phyloP scores from a whole-genome alignment of 2,329 filamentous ascomycete genomes.

The Penicillium sp. region DNA sequence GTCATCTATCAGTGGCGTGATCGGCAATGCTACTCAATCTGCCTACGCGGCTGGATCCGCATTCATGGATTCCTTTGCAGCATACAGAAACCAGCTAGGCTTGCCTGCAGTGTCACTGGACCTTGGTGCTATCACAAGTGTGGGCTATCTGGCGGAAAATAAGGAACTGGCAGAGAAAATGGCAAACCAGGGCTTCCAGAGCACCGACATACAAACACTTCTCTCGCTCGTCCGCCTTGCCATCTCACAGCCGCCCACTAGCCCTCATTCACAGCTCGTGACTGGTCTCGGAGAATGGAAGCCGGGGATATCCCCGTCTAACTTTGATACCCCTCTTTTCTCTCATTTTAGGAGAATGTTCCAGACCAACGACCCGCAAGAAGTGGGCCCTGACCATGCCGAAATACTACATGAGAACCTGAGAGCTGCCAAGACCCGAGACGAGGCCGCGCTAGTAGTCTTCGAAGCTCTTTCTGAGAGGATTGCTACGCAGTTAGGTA shows the following conservation, averaged over 20 bases:
- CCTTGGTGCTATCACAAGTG: conserved; percentile 35
- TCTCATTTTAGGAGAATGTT: conserved; percentile 28
- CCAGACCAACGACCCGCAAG: not conserved
- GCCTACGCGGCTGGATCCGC: conserved; percentile 46
- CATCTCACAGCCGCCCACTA: conserved; percentile 10
- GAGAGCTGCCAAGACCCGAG: conserved; percentile 11
- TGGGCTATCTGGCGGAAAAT: conserved; percentile 32
- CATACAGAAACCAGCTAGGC: conserved; percentile 31
- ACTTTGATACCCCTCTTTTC: conserved; percentile 32
- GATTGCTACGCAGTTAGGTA: conserved; percentile 26
- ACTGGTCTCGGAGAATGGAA: conserved; percentile 32
- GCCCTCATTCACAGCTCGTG: conserved; percentile 23
- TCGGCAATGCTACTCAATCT: conserved; percentile 52
- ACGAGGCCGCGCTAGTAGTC: conserved; percentile 25
- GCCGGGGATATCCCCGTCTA: conserved; percentile 24
- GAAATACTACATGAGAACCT: conserved; percentile 21
- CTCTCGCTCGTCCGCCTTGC: conserved; percentile 26
- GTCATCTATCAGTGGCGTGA: conserved; percentile 45
- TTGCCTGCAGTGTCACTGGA: conserved; percentile 34
- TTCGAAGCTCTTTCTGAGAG: conserved; percentile 22
- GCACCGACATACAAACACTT: conserved; percentile 25
- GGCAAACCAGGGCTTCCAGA: conserved; percentile 30
- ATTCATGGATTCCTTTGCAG: conserved; percentile 42
- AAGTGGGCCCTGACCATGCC: not conserved
- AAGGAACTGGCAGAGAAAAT: conserved; percentile 25